phyloP scores from a whole-genome alignment of 2,329 filamentous ascomycete species.

The Paramyrothecium sp. region DNA sequence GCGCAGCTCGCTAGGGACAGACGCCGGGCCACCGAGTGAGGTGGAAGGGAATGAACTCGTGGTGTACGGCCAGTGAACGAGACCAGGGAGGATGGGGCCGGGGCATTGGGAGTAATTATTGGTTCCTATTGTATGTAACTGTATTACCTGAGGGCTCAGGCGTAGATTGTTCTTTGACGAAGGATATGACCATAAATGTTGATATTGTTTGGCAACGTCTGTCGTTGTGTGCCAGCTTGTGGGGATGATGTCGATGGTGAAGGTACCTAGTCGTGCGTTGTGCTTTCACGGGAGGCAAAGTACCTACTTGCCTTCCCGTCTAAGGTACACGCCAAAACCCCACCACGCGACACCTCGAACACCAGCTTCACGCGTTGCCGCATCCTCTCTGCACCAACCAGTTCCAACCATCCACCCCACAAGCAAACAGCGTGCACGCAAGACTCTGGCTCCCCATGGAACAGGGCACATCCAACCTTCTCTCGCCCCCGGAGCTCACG shows the following conservation, averaged over 20 bases:
- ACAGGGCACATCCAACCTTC: conserved; percentile 20
- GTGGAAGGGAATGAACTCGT: conserved; percentile 32
- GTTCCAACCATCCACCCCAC: no score
- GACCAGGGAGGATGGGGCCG: no score
- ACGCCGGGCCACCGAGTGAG: conserved; percentile 4
- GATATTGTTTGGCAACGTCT: not conserved
- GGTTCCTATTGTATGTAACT: not conserved
- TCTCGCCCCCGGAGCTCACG: conserved; percentile 58
- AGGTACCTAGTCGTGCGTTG: no score
- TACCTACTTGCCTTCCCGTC: no score
- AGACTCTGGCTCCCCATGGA: conserved; percentile 13
- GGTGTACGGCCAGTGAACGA: conserved; percentile 25
- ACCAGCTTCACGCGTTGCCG: not conserved
- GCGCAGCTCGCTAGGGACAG: conserved; percentile 17
- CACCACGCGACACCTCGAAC: not conserved
- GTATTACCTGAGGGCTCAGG: not conserved
- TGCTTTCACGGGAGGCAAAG: no score
- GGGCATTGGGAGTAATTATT: not conserved
- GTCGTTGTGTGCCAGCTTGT: no score
- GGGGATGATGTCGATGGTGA: no score
- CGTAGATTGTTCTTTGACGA: not conserved
- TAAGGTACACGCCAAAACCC: no score
- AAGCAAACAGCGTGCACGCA: no score
- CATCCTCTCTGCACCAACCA: no score
- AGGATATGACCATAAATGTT: not conserved